Evolutionary conservation across 225 moss, liverwort and hornwort genomes (phyloP), one percentile per base, ranked within the genome.

Genomic region (Antitrichia curtipendula): DNA sequence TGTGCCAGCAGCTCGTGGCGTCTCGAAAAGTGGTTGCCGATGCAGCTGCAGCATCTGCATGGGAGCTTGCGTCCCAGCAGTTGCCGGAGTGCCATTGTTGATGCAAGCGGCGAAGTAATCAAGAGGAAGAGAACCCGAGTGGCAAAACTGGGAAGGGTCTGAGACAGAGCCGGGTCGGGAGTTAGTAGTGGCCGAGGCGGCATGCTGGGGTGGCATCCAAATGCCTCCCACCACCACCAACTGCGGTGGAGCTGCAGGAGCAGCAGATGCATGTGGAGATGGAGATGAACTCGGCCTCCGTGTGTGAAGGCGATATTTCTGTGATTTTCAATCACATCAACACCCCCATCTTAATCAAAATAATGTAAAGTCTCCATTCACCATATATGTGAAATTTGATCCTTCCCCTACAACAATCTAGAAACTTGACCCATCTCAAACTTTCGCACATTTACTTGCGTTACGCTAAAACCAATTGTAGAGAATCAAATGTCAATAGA

Each of bases 221-320:
- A 98, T 94, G 77, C 97, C 92, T 73, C 98, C 97, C 75, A 98
- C 86, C n/a, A 98, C 95, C 28, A 98, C 93, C 89, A 98, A 83
- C 87, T 98, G 98, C 32, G 94, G 93, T 3, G 82, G 88, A 29
- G 93, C 71, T 40, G 8, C 52, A 45, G 75, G 29, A 74, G 89
- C 50, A 59, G 85, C 90, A 43, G 88, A 38, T 16, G 61, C 88
- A 34, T 79, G 98, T 7, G 91, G 95, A 10, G 93, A 90, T 34
- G 97, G n/a, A 31, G 75, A 87, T 5, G 61, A 91, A 94, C 97
- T 94, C 23, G 97, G 98, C 80, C 98, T 91, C 73, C 96, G 89
- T 13, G 98, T 96, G 79, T 98, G 98, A n/a, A 98, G 87, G 15
- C 98, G 94, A 65, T 97, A 98, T 87, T 98, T 98, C 98, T 98